A percentile compares a stretch with the other conserved stretches of the same genome.
Conservation (phyloP, 345 rosid genomes). For the Citrus sinensis region DNA sequence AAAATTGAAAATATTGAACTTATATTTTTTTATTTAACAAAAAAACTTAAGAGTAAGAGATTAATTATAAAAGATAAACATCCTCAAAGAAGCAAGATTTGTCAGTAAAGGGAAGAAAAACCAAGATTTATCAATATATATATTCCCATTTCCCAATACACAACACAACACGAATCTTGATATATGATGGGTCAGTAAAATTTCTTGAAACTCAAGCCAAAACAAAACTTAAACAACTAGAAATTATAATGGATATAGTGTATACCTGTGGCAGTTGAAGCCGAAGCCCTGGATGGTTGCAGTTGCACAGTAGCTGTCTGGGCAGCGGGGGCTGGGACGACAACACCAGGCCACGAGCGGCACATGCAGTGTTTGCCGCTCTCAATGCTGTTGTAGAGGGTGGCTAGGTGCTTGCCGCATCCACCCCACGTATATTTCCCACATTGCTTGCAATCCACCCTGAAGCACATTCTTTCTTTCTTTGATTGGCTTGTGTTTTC, state of each 20-base stretch:
- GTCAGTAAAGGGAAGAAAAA: too few relatives aligned
- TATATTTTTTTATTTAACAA: too few relatives aligned
- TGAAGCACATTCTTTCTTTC: constrained; percentile 33
- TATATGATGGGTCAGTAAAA: background rate
- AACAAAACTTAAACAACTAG: background rate
- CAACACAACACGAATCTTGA: too few relatives aligned
- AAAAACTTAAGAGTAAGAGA: too few relatives aligned
- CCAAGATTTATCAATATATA: too few relatives aligned
- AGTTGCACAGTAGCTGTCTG: background rate
- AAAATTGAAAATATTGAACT: too few relatives aligned
- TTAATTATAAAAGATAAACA: too few relatives aligned
- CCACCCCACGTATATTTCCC: constrained; percentile 47
- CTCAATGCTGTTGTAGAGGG: constrained; percentile 43
- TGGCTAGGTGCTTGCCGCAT: constrained; percentile 42
- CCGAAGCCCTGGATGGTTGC: background rate
- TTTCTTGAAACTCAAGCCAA: background rate
- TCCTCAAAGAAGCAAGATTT: too few relatives aligned
- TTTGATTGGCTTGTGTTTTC: background rate
- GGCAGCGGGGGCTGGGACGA: constrained; percentile 12
- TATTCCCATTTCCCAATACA: too few relatives aligned
- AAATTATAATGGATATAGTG: background rate
- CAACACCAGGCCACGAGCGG: constrained; percentile 56
- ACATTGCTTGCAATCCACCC: constrained; percentile 45
- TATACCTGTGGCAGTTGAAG: constrained; percentile 19
- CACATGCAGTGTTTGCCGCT: constrained; percentile 49